These are phyloP conservation scores for Plectranthus barbatus DNA, from an alignment of 257 asterid species.

Conservation along the genomic window DNA sequence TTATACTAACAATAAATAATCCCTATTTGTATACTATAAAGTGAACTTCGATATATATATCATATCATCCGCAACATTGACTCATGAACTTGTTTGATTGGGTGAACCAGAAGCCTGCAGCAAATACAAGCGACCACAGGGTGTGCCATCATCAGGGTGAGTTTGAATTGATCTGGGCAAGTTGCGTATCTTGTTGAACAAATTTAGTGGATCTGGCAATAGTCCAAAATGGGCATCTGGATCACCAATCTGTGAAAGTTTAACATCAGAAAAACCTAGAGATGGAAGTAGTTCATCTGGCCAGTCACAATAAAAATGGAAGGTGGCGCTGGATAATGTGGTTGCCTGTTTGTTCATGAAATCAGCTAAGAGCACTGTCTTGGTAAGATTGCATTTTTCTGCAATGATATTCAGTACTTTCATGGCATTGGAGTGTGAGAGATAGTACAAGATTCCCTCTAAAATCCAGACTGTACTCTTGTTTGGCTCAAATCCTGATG, in stretches of 20 bases:
- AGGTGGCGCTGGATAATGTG: slow-evolving; percentile 59
- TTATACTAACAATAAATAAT: slow-evolving; percentile 13
- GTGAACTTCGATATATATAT: slow-evolving; percentile 13
- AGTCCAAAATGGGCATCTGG: slow-evolving; percentile 95
- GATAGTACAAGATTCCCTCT: slow-evolving; percentile 88
- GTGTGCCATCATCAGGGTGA: slow-evolving; percentile 90
- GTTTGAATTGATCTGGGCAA: slow-evolving; percentile 80
- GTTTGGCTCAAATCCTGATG: slow-evolving; percentile 63
- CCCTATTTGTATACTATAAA: slow-evolving; percentile 22
- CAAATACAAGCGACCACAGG: slow-evolving; percentile 81
- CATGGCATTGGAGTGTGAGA: slow-evolving; percentile 62
- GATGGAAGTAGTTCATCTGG: slow-evolving; percentile 85
- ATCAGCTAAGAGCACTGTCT: slow-evolving; percentile 82
- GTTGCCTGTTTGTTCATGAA: slow-evolving; percentile 98
- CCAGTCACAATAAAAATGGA: slow-evolving; percentile 85
- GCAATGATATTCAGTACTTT: slow-evolving; percentile 66
- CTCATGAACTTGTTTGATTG: slow-evolving; percentile 28
- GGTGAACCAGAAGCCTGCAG: slow-evolving; percentile 84
- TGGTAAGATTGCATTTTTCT: slow-evolving; percentile 48
- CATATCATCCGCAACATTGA: slow-evolving; percentile 8
- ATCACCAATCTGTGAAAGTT: slow-evolving; percentile 89
- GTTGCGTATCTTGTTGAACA: slow-evolving; percentile 73
- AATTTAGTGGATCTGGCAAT: slow-evolving; percentile 64
- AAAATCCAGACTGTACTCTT: slow-evolving; percentile 75
- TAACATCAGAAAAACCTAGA: slow-evolving; percentile 79